A percentile compares a stretch with the other conserved stretches of the same genome.
phyloP scores from a whole-genome alignment of 2,329 filamentous ascomycete genomes.

The Fusarium napiforme region DNA sequence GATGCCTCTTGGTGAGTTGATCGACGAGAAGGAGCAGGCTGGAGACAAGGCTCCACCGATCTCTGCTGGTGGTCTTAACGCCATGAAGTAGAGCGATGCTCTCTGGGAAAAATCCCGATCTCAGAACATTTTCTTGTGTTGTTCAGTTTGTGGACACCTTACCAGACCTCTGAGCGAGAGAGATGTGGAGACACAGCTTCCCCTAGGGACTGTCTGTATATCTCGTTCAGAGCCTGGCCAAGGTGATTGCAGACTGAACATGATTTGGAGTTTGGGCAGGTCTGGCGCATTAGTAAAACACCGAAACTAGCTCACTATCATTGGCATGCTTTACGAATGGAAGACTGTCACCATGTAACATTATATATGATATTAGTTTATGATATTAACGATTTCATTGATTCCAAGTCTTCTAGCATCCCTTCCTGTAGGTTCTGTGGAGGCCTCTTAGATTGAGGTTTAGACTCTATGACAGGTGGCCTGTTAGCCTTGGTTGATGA shows the following conservation, averaged over 20 bases:
- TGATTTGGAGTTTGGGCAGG: neutral
- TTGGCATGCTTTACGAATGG: too few species aligned
- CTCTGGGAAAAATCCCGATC: rapidly evolving
- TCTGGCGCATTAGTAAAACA: neutral
- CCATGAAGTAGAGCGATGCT: neutral
- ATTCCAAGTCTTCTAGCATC: rapidly evolving
- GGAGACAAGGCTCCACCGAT: neutral
- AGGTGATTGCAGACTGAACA: neutral
- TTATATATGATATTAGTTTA: neutral
- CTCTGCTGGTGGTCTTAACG: slow-evolving; percentile 3
- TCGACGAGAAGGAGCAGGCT: slow-evolving; percentile 6
- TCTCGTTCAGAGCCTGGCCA: rapidly evolving
- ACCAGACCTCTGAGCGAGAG: too few species aligned
- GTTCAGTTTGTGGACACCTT: neutral
- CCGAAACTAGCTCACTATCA: rapidly evolving
- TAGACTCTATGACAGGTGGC: rapidly evolving
- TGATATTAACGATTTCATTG: neutral
- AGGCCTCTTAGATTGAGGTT: rapidly evolving
- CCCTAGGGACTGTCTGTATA: rapidly evolving
- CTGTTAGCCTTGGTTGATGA: neutral
- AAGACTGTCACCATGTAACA: neutral
- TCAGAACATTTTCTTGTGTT: neutral
- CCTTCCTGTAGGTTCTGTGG: rapidly evolving
- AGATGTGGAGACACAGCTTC: rapidly evolving
- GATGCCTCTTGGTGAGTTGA: neutral